Evolutionary conservation across 331 rosid genomes (phyloP).

Genomic region (Stylosanthes scabra): DNA sequence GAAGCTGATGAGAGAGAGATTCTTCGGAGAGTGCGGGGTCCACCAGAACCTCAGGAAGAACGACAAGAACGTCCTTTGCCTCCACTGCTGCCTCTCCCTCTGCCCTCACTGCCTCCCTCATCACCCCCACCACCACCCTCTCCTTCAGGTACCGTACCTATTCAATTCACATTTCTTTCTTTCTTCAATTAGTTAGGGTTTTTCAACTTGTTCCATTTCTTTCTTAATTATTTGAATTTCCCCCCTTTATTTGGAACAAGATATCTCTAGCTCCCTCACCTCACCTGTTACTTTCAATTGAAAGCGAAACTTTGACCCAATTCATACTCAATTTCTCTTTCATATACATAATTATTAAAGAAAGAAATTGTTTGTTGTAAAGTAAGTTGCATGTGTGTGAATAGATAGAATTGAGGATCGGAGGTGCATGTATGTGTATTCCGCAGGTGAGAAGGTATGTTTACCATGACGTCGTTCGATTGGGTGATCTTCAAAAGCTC

Average conservation of each 20-base stretch:
- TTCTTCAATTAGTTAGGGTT: not conserved
- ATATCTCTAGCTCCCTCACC: not conserved
- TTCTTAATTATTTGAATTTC: too few relatives aligned
- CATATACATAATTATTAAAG: too few relatives aligned
- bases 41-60: slow-evolving; percentile 66
- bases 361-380: too few relatives aligned
- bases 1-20: slow-evolving; percentile 69
- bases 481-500: slow-evolving; percentile 74
- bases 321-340: slow-evolving; percentile 17
- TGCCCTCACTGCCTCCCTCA: slow-evolving; percentile 78
- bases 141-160: slow-evolving; percentile 63
- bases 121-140: slow-evolving; percentile 64
- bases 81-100: slow-evolving; percentile 69
- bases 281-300: slow-evolving; percentile 88
- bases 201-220: too few relatives aligned
- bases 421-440: not conserved
- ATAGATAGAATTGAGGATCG: not conserved
- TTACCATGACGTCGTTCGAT: slow-evolving; percentile 76
- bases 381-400: too few relatives aligned
- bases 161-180: not conserved
- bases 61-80: slow-evolving; percentile 78
- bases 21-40: slow-evolving; percentile 77
- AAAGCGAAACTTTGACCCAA: slow-evolving; percentile 82
- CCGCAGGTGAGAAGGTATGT: slow-evolving; percentile 81
- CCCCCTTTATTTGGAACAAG: slow-evolving; percentile 41